Evolutionary conservation across 257 asterid genomes (phyloP).

Genomic region (Buddleja alternifolia): DNA sequence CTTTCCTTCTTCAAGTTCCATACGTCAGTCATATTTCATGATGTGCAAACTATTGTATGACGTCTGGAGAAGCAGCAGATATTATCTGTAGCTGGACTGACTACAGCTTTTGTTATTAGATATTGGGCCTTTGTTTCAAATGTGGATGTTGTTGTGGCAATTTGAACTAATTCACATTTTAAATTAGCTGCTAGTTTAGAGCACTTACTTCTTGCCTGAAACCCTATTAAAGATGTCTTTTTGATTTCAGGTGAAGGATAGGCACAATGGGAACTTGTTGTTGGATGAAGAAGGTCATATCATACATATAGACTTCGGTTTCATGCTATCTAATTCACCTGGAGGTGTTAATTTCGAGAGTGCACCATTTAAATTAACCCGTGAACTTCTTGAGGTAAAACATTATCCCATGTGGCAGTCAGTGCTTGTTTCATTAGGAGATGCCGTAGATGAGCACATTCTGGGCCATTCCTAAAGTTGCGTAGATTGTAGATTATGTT

Average conservation of each 20-base stretch:
- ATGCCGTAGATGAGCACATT: background rate
- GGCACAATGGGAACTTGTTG: conserved; percentile 96
- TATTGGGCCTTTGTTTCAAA: conserved; percentile 2
- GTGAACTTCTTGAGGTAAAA: conserved; percentile 96
- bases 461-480: conserved; percentile 18
- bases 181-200: conserved; percentile 3
- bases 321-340: conserved; percentile 99
- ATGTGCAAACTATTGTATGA: background rate
- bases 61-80: conserved; percentile 10
- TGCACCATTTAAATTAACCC: conserved; percentile 97
- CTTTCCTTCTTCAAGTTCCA: no score
- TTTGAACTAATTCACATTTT: conserved; percentile 11
- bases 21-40: background rate
- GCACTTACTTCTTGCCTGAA: conserved; percentile 14
- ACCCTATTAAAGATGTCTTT: conserved; percentile 12
- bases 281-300: conserved; percentile 99
- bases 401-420: conserved; percentile 3
- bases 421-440: conserved; percentile 14
- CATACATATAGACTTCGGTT: conserved; percentile 98
- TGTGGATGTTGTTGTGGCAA: background rate
- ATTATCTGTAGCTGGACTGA: conserved; percentile 14
- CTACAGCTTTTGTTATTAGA: background rate
- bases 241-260: conserved; percentile 76
- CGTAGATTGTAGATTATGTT: no score
- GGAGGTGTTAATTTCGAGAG: conserved; percentile 99